Evolutionary conservation across 805 yeast species (phyloP), one percentile per base, ranked within the genome.

Genomic region (Candida morakotiae): DNA sequence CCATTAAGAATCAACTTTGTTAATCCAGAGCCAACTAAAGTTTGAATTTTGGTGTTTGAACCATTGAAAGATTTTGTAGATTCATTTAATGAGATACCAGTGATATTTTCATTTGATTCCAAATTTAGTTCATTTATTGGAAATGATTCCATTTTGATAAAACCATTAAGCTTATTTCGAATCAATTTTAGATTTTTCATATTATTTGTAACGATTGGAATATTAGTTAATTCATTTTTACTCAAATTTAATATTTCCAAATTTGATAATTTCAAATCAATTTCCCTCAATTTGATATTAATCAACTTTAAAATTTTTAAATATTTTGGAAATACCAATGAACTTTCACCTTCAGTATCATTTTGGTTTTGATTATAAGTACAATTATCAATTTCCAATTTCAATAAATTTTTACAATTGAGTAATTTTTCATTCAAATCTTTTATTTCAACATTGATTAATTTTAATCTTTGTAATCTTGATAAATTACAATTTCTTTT

Each of bases 401-500:
- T 26, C 11, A 28, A 10, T 19, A 40, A 33, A 18, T 20, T 33
- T 20, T 22, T 31, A 11, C 37, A 38, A 14, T 13, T 18, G 4
- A 2, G 11, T 13, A 40, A 6, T 30, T 40, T 40, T 10, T 40
- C 37, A 6, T 9, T 14, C 13, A 40, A 36, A 29, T 40, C 43
- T 34, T 28, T 37, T 9, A 38, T 28, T 25, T 40, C 40, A 26
- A 36, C 40, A 10, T 37, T 19, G n/a, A 13, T 17, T 9, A 40
- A 16, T 25, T 17, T 31, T 14, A 40, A 40, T 20, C 36, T 28
- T 30, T 23, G 34, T 18, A 40, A 17, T 8, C 29, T 17, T 17
- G 31, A 13, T 5, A 40, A 15, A 25, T 40, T 40, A 22, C 28
- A 20, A 33, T 31, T 32, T n/a, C 29, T 21, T 22, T 33, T 32